Conservation (phyloP, 140 eudicot species). For the Senecio squalidus region DNA sequence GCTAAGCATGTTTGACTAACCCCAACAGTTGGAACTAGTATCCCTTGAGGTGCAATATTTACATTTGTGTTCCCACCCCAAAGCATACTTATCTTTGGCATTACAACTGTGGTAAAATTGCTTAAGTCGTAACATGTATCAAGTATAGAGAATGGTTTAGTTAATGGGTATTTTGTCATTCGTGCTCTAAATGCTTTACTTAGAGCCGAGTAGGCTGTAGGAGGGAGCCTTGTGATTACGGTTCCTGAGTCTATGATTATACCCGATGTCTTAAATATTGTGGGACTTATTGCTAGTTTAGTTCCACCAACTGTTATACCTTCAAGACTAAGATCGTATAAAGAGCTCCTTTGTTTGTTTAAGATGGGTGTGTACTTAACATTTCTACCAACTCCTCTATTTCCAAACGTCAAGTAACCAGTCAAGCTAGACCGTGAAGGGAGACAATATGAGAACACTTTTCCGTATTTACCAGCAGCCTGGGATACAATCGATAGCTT, state of each 20-base stretch:
- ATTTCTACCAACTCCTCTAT: neutral
- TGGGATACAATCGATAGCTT: slow-evolving; percentile 57
- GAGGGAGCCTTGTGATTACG: slow-evolving; percentile 71
- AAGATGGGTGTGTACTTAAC: slow-evolving; percentile 39
- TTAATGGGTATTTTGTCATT: slow-evolving; percentile 53
- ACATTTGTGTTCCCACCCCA: slow-evolving; percentile 46
- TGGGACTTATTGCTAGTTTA: slow-evolving; percentile 34
- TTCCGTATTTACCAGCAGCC: slow-evolving; percentile 40
- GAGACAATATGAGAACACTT: slow-evolving; percentile 74
- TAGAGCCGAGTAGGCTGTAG: slow-evolving; percentile 54
- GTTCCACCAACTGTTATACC: slow-evolving; percentile 44
- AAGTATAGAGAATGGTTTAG: slow-evolving; percentile 42
- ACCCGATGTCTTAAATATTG: slow-evolving; percentile 48
- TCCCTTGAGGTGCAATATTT: slow-evolving; percentile 29
- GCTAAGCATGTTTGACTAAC: slow-evolving; percentile 48
- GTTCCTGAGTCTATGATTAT: slow-evolving; percentile 87
- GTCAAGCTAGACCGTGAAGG: slow-evolving; percentile 49
- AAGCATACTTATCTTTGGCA: slow-evolving; percentile 44
- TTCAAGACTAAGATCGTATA: slow-evolving; percentile 39
- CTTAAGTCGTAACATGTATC: slow-evolving; percentile 84
- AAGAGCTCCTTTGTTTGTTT: slow-evolving; percentile 23
- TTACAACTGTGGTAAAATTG: slow-evolving; percentile 15
- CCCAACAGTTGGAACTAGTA: slow-evolving; percentile 9
- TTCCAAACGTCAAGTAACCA: slow-evolving; percentile 62
- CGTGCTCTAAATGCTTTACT: slow-evolving; percentile 36